Conservation (phyloP, 352 stramenopile genomes). For the Globisporangium apiculatum region DNA sequence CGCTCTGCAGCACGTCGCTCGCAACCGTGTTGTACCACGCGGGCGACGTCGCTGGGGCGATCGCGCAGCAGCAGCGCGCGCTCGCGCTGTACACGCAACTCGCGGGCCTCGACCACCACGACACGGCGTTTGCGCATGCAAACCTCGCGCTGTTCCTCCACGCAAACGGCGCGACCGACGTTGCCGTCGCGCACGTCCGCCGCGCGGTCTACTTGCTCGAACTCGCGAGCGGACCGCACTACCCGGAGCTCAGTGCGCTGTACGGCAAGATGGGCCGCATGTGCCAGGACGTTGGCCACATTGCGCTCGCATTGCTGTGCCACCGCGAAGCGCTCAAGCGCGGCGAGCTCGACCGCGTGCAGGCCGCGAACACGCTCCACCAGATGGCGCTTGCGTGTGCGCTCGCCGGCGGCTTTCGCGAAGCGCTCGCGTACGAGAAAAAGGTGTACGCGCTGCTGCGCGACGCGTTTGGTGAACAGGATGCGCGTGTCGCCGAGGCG, state of each 20-base stretch:
- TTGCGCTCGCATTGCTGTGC: slow-evolving; percentile 82
- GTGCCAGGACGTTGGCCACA: slow-evolving; percentile 88
- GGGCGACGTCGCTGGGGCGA: slow-evolving; percentile 82
- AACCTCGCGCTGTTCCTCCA: slow-evolving; percentile 91
- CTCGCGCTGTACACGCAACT: slow-evolving; percentile 91
- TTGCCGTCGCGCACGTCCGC: slow-evolving; percentile 86
- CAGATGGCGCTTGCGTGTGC: slow-evolving; percentile 82
- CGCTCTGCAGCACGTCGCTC: slow-evolving; percentile 89
- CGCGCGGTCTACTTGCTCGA: slow-evolving; percentile 92
- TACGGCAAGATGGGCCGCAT: slow-evolving; percentile 95
- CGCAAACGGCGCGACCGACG: slow-evolving; percentile 74
- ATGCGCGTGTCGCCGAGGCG: slow-evolving; percentile 73
- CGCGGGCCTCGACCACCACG: slow-evolving; percentile 89
- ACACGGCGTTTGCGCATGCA: slow-evolving; percentile 88
- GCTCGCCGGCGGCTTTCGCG: slow-evolving; percentile 71
- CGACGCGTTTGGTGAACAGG: slow-evolving; percentile 74
- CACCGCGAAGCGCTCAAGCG: slow-evolving; percentile 83
- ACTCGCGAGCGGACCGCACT: slow-evolving; percentile 86
- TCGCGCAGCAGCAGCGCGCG: slow-evolving; percentile 85
- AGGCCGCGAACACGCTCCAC: slow-evolving; percentile 83
- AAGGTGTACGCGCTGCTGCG: slow-evolving; percentile 82
- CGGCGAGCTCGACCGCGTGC: slow-evolving; percentile 80
- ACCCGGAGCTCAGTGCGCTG: slow-evolving; percentile 84
- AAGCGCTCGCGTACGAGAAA: slow-evolving; percentile 88
- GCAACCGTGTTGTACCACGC: slow-evolving; percentile 91